Conservation (phyloP, 257 asterid genomes). For the Leptodermis oblonga region DNA sequence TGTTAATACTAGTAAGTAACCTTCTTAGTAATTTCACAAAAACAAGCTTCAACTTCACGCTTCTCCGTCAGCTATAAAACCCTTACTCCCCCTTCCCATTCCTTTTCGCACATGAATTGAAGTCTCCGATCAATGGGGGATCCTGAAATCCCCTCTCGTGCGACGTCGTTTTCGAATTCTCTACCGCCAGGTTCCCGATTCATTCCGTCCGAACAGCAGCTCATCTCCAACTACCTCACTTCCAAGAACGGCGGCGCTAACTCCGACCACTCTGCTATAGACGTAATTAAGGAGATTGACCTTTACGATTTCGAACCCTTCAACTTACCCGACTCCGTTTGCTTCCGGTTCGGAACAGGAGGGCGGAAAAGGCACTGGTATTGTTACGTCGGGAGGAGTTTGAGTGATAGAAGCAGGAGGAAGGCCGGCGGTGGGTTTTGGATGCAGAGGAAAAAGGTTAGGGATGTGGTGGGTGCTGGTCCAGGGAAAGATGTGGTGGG, state of each 20-base stretch:
- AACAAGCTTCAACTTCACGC: conserved; percentile 22
- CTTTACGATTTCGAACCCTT: conserved; percentile 34
- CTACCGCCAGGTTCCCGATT: conserved; percentile 37
- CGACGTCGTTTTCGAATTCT: conserved; percentile 9
- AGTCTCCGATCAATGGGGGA: conserved; percentile 27
- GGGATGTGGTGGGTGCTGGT: conserved; percentile 28
- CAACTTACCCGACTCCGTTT: conserved; percentile 27
- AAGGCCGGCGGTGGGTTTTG: conserved; percentile 36
- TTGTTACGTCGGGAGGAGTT: conserved; percentile 27
- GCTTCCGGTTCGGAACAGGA: conserved; percentile 35
- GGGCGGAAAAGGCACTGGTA: conserved; percentile 38
- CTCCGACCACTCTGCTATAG: conserved; percentile 7
- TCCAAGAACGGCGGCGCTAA: conserved; percentile 22
- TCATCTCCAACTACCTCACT: conserved; percentile 32
- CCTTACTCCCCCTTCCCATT: neutral
- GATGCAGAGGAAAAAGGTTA: conserved; percentile 23
- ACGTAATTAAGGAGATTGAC: conserved; percentile 34
- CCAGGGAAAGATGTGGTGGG: conserved; percentile 33
- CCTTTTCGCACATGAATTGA: neutral
- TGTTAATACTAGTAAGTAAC: no score
- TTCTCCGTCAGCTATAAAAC: conserved; percentile 11
- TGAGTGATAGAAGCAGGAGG: conserved; percentile 20
- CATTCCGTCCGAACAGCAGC: conserved; percentile 38
- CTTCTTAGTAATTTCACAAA: neutral
- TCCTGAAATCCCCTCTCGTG: neutral